phyloP scores from a whole-genome alignment of 345 rosid species.

The Camelina neglecta region DNA sequence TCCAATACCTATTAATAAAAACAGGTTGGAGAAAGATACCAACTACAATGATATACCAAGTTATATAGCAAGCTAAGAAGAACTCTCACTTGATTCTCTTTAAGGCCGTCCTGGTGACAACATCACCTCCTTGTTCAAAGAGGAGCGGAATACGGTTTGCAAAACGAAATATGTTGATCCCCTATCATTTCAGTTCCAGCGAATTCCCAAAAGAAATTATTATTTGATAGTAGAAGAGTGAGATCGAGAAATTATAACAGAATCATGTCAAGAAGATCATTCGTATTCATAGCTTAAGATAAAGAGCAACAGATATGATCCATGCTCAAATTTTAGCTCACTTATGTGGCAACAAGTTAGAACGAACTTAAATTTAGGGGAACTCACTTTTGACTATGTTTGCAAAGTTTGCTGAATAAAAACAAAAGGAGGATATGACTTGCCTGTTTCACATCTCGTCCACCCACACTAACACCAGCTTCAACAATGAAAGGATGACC shows the following conservation, averaged over 20 bases:
- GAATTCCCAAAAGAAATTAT: neutral
- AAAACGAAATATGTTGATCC: constrained; percentile 88
- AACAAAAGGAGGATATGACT: constrained; percentile 38
- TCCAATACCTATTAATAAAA: neutral
- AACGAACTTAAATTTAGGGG: neutral
- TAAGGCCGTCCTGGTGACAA: constrained; percentile 88
- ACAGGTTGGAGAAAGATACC: neutral
- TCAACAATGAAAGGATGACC: constrained; percentile 98
- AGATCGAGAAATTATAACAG: neutral
- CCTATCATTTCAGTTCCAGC: constrained; percentile 54
- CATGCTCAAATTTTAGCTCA: constrained; percentile 13
- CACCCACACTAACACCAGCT: constrained; percentile 97
- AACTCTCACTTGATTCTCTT: constrained; percentile 88
- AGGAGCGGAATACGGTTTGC: constrained; percentile 97
- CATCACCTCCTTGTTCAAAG: constrained; percentile 99
- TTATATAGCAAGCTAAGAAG: neutral
- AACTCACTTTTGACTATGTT: too few relatives aligned
- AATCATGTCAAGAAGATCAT: too few relatives aligned
- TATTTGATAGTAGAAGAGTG: constrained; percentile 4
- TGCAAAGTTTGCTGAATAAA: too few relatives aligned
- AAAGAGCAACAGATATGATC: neutral
- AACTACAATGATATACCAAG: constrained; percentile 1
- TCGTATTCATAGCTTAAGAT: neutral
- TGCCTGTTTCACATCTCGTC: constrained; percentile 94
- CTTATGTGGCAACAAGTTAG: neutral